phyloP scores from a whole-genome alignment of 1,284 basidiomycete genomes.

The Sphaerobolus stellatus region DNA sequence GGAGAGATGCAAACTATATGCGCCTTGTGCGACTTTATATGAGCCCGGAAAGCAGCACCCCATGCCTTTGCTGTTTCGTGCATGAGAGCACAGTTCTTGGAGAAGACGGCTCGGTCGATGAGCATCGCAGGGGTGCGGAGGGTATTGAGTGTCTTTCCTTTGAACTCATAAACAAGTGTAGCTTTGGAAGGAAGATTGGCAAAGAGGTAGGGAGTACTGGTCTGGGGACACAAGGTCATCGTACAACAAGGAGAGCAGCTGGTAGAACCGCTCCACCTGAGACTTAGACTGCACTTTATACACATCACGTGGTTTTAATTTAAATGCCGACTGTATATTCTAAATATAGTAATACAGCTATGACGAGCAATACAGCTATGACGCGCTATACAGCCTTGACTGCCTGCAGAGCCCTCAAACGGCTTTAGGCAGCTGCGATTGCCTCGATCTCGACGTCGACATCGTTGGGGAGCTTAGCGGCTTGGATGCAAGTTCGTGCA shows the following conservation, averaged over 20 bases:
- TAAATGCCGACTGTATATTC: too few species aligned
- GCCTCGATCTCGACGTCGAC: constrained; percentile 81
- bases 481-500: constrained; percentile 77
- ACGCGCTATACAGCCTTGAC: too few species aligned
- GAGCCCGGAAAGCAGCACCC: constrained; percentile 73
- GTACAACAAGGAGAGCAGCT: background rate
- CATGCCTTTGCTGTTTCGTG: constrained; percentile 60
- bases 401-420: too few species aligned
- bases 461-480: constrained; percentile 71
- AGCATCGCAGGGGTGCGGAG: constrained; percentile 79
- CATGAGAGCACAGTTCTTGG: constrained; percentile 72
- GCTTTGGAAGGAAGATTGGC: constrained; percentile 44
- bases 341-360: too few species aligned
- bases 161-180: constrained; percentile 57
- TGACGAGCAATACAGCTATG: too few species aligned
- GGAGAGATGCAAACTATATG: background rate
- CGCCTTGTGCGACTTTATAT: constrained; percentile 84
- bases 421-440: constrained; percentile 52
- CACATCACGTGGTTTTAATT: too few species aligned
- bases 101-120: constrained; percentile 71
- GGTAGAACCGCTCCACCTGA: too few species aligned
- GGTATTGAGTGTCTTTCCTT: constrained; percentile 54
- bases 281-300: too few species aligned
- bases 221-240: constrained; percentile 3
- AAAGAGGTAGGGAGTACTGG: constrained; percentile 2